These are phyloP conservation scores for Fusarium euwallaceae DNA, from an alignment of 2,329 filamentous ascomycete species.

Conservation along the genomic window DNA sequence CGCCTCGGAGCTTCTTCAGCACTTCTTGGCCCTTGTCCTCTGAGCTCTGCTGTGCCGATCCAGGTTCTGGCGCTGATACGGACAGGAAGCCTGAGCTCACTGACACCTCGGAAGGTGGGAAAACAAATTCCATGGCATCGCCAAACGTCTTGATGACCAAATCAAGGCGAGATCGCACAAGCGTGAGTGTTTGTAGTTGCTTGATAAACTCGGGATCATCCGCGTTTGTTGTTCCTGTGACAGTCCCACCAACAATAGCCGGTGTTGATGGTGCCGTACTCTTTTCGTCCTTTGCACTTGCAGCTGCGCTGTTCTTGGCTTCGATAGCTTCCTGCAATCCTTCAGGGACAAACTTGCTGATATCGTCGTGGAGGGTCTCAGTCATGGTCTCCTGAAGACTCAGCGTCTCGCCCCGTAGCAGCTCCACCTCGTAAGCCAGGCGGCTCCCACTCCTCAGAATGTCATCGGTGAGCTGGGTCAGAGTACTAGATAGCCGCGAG, in stretches of 20 bases:
- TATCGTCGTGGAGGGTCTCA: conserved; percentile 78
- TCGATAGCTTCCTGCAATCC: conserved; percentile 55
- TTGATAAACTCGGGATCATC: conserved; percentile 77
- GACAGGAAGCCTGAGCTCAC: conserved; percentile 89
- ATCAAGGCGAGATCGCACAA: conserved; percentile 87
- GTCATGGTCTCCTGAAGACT: conserved; percentile 83
- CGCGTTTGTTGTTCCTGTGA: conserved; percentile 29
- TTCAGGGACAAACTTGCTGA: conserved; percentile 77
- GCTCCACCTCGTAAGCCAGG: conserved; percentile 93
- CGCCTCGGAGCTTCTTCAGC: conserved; percentile 76
- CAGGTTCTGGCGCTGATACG: conserved; percentile 86
- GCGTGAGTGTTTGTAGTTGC: conserved; percentile 84
- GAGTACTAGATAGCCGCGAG: conserved; percentile 80
- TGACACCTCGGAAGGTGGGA: conserved; percentile 88
- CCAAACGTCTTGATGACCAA: conserved; percentile 92
- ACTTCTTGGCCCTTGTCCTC: conserved; percentile 91
- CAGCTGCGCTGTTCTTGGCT: conserved; percentile 33
- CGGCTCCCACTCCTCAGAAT: conserved; percentile 90
- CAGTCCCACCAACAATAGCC: conserved; percentile 6
- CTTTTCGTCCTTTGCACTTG: conserved; percentile 34
- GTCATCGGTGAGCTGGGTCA: conserved; percentile 94
- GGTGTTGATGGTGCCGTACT: conserved; percentile 42
- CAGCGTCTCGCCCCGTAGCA: conserved; percentile 88
- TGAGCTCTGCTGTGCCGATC: conserved; percentile 72
- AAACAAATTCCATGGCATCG: conserved; percentile 94